A percentile compares a stretch with the other conserved stretches of the same genome.
Conservation (phyloP, 176 grass and related monocot genomes). For the Tuctoria greenei region DNA sequence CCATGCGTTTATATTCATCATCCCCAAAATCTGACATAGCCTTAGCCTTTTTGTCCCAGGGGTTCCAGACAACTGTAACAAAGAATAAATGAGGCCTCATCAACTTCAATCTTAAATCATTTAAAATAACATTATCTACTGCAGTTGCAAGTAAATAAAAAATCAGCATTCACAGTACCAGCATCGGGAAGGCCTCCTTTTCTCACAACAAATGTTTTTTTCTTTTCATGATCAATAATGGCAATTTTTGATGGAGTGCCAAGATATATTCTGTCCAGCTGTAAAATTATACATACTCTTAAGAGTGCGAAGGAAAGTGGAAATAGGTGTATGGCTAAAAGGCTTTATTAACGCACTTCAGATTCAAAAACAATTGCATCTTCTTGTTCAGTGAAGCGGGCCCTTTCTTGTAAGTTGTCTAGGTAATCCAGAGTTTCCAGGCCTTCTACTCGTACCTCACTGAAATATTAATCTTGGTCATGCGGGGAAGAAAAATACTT, state of each 20-base stretch:
- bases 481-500: conserved; percentile 22
- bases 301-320: not conserved
- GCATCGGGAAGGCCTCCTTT: conserved; percentile 96
- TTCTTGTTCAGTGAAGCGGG: conserved; percentile 87
- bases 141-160: conserved; percentile 38
- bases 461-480: conserved; percentile 56
- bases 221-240: conserved; percentile 94
- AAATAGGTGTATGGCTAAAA: conserved; percentile 25
- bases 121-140: conserved; percentile 17
- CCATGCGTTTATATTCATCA: conserved; percentile 90
- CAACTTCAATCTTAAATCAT: conserved; percentile 9
- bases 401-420: conserved; percentile 82
- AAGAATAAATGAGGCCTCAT: conserved; percentile 14
- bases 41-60: conserved; percentile 90
- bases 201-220: conserved; percentile 91
- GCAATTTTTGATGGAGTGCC: conserved; percentile 83
- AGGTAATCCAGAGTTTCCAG: conserved; percentile 96
- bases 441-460: conserved; percentile 94
- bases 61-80: conserved; percentile 89
- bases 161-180: conserved; percentile 46
- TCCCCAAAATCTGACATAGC: conserved; percentile 86
- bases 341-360: conserved; percentile 52
- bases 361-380: conserved; percentile 97
- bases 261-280: conserved; percentile 96
- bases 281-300: conserved; percentile 24